Base-by-base conservation (phyloP, 148 eudicot genomes). In the Rhododendron molle region DNA sequence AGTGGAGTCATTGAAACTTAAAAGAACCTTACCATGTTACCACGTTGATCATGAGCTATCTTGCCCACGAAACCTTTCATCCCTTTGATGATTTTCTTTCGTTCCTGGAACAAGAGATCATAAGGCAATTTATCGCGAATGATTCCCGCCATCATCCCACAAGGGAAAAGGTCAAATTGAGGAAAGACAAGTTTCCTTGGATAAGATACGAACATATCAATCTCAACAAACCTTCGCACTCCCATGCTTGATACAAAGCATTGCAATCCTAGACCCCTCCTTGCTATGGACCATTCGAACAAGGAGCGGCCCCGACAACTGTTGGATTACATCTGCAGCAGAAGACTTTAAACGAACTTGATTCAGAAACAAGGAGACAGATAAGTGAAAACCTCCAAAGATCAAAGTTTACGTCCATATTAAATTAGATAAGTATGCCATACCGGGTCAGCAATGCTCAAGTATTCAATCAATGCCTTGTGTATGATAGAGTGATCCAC, bases 401-500 rank as follows among this genome's bases (percentile, higher is more conserved):
- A 40, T 67, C 56, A 38, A 86, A 49, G 50, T 34, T 58, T 12
- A n/a, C 8, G 14, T 43, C 32, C 56, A 18, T 6, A 54, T 15
- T 38, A 26, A 15, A 46, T 46, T 4, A 15, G 13, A 30, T 14
- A 38, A 43, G 38, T 36, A 23, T 38, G 30, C 69, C 46, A 56
- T 90, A 97, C 99, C 94, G 92, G 81, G 90, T 93, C 96, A 84
- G 99, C 98, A 89, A 97, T 92, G 87, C 87, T 93, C 14, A 97
- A 88, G 90, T 91, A 97, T 88, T 95, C 99, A 49, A 95, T 36
- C 76, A 97, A 87, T 28, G 94, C 93, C 90, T 88, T 94, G 88
- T 97, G 98, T 80, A 92, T 92, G 86, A 97, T 95, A 14, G 97
- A 92, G 89, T 97, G 99, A 87, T 97, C 99, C 85, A 97, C 91